These are phyloP conservation scores for Mangifera indica DNA, from an alignment of 345 rosid genomes.

Conservation along the genomic window DNA sequence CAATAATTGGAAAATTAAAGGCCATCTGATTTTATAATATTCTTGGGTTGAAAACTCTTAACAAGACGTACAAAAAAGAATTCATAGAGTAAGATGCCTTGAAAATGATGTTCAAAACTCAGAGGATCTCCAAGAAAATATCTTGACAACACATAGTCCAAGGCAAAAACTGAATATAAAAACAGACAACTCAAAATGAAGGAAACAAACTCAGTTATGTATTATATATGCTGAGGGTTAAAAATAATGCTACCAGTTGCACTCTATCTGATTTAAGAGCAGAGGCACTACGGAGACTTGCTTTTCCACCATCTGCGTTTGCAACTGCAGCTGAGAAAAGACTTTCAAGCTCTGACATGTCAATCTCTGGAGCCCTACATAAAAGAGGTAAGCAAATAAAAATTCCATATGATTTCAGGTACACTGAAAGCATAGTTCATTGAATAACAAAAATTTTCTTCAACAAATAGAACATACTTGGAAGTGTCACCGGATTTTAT, in stretches of 20 bases:
- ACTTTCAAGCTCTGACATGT: constrained; percentile 88
- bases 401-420: constrained; percentile 3
- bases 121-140: background rate
- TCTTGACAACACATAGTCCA: background rate
- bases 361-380: constrained; percentile 89
- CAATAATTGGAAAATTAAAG: background rate
- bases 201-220: background rate
- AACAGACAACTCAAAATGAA: background rate
- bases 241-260: constrained; percentile 64
- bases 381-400: constrained; percentile 16
- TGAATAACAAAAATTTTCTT: constrained; percentile 13
- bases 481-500: constrained; percentile 80
- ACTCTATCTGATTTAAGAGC: constrained; percentile 82
- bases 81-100: background rate
- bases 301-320: constrained; percentile 48
- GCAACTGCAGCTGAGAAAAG: constrained; percentile 80
- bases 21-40: background rate
- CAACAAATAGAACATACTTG: constrained; percentile 48
- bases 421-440: constrained; percentile 12
- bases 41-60: background rate
- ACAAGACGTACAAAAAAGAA: background rate
- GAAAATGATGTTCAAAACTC: background rate
- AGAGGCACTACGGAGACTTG: constrained; percentile 37
- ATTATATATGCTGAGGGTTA: background rate
- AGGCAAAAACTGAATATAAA: background rate